phyloP scores from a whole-genome alignment of 208 protist species.

The Acanthamoeba quina region DNA sequence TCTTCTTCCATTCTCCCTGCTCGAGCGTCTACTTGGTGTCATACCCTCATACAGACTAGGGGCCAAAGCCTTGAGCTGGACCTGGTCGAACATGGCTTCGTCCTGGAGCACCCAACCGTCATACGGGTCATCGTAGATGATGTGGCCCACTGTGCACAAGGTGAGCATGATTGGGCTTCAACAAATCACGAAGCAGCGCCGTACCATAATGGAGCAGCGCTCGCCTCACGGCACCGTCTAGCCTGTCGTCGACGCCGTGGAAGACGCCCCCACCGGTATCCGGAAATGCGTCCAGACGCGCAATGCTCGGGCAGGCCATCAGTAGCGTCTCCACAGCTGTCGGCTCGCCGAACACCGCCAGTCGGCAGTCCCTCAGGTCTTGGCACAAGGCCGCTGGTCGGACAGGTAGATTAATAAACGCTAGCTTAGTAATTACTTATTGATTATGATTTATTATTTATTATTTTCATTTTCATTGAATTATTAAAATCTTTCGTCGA shows the following conservation, averaged over 20 bases:
- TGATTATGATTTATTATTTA: not conserved
- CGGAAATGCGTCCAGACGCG: not conserved
- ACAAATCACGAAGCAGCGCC: not conserved
- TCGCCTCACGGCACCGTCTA: not conserved
- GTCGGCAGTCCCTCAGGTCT: not conserved
- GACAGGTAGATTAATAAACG: not conserved
- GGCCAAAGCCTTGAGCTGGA: not conserved
- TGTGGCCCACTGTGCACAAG: not conserved
- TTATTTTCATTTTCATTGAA: not conserved
- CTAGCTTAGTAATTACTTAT: not conserved
- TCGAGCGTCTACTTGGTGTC: not conserved
- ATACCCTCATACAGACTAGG: not conserved
- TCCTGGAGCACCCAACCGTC: not conserved
- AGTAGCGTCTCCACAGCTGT: not conserved
- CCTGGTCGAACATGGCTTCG: not conserved
- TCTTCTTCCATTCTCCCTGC: not conserved
- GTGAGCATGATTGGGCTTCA: too few relatives aligned
- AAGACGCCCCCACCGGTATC: not conserved
- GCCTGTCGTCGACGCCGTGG: not conserved
- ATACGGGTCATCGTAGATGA: slow-evolving; percentile 11
- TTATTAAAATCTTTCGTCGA: not conserved
- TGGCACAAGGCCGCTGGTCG: not conserved
- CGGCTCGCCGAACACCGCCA: slow-evolving; percentile 21
- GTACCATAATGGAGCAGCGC: not conserved
- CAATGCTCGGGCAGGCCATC: not conserved